Base-by-base conservation (phyloP, 441 rosid genomes). In the Adansonia madagascariensis region DNA sequence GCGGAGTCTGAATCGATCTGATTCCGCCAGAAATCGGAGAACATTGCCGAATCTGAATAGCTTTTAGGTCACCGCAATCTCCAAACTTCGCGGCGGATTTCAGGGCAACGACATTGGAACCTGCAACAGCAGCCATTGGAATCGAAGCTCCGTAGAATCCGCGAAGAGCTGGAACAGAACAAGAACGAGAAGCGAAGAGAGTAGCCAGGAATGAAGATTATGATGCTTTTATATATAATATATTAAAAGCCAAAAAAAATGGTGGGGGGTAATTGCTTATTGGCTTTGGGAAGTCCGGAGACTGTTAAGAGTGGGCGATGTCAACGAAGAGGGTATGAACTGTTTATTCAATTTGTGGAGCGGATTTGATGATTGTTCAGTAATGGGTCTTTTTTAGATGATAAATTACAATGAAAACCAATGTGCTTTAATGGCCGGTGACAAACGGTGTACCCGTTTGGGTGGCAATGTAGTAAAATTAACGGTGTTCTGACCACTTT, bases 101-200 rank as follows among this genome's bases (percentile, higher is more conserved):
- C 77, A 89, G 75, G 52, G 89, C 81, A 71, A 85, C 65, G 79
- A 81, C 69, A 44, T 57, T 87, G 70, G 97, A 84, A 80, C 86
- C 92, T 56, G 93, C 84, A 57, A 81, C 75, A 75, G 95, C 85
- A 75, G 97, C 94, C 92, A 89, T 90, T 43, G 85, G 8, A 68
- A 69, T 76, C 63, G 64, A 12, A 72, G 85, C 63, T 71, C 74
- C 77, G 73, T 73, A 77, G 49, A 77, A 75, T 22, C 82, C 78
- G 53, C 79, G 82, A 77, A 83, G 59, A 22, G 80, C 62, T 76
- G 73, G 43, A 64, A 83, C 24, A 20, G 84, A 78, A 74, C 77
- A 78, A 24, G 81, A 74, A 63, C 75, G 76, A 39, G 76, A 20
- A 68, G 77, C 53, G 50, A 71, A 57, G 39, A 70, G 77, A 47